Conservation (phyloP, 257 asterid genomes). For the Misopates orontium region DNA sequence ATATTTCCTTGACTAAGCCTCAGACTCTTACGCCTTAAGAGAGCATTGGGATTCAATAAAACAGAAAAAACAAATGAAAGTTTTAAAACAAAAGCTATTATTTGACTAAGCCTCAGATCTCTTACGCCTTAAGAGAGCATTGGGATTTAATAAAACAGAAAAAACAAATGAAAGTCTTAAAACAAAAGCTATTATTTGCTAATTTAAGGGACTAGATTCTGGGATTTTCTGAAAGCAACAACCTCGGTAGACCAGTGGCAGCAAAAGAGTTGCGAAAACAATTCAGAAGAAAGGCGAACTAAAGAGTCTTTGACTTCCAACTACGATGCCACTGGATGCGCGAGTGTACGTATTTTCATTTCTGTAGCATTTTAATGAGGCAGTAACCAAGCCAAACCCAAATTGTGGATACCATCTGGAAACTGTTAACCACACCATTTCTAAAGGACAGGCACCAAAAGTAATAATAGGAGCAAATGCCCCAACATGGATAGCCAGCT, state of each 20-base stretch:
- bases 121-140: background rate
- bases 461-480: background rate
- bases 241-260: background rate
- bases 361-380: background rate
- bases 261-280: background rate
- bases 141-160: background rate
- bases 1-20: background rate
- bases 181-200: background rate
- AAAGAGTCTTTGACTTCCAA: background rate
- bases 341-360: background rate
- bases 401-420: no score
- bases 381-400: no score
- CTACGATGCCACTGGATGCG: background rate
- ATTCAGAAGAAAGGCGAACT: background rate
- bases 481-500: no score
- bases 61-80: background rate
- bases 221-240: slow-evolving; percentile 9
- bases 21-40: background rate
- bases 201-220: background rate
- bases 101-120: no score
- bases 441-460: background rate
- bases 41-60: background rate
- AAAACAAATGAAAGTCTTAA: background rate
- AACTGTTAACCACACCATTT: background rate
- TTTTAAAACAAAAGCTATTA: background rate